Conservation (phyloP, 2,329 filamentous ascomycete species). For the Lasiodiplodia hormozganensis region DNA sequence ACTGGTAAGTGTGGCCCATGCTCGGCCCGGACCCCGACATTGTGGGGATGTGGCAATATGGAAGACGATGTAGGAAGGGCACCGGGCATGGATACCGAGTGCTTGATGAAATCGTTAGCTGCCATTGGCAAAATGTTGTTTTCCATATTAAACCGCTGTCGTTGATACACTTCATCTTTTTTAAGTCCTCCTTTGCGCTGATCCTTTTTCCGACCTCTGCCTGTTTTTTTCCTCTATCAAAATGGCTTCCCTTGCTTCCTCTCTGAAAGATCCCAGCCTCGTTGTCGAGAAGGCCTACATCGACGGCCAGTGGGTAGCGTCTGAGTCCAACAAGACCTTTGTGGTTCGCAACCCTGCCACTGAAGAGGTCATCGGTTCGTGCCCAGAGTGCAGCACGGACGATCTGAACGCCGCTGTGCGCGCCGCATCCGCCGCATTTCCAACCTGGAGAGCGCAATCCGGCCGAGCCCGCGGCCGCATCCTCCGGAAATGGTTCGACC, state of each 20-base stretch:
- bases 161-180: not conserved
- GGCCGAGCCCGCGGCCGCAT: constrained; percentile 9
- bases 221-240: not conserved
- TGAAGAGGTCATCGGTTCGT: not conserved
- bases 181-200: not conserved
- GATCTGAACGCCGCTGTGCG: not conserved
- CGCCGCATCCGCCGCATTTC: constrained; percentile 4
- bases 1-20: too few species aligned
- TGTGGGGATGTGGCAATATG: too few species aligned
- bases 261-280: constrained; percentile 9
- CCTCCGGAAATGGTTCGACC: not conserved
- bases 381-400: not conserved
- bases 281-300: constrained; percentile 28
- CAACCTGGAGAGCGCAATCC: not conserved
- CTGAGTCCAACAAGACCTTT: not conserved
- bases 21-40: too few species aligned
- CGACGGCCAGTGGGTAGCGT: constrained; percentile 30
- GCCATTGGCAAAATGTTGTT: too few species aligned
- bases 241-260: constrained; percentile 24
- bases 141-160: not conserved
- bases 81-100: too few species aligned
- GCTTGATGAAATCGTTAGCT: too few species aligned
- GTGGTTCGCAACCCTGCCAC: not conserved
- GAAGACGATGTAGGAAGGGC: too few species aligned
- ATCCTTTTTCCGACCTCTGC: not conserved